These are phyloP conservation scores for Botrytis squamosa DNA, from an alignment of 2,329 filamentous ascomycete species.

Conservation along the genomic window DNA sequence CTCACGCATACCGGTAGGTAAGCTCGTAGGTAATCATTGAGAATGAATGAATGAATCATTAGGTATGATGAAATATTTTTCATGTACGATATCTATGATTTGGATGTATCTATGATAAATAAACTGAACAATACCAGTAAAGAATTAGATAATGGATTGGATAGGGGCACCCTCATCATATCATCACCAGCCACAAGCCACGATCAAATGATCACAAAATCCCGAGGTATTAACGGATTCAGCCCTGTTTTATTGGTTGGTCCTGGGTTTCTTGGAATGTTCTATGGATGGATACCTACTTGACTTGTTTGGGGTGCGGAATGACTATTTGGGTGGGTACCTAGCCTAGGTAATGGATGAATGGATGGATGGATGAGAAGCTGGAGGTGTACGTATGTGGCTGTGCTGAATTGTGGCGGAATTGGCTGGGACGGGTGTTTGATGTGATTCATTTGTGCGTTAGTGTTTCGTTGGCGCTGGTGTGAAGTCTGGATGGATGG, in stretches of 20 bases:
- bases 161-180: neutral
- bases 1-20: neutral
- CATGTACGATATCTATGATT: no score
- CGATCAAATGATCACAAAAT: neutral
- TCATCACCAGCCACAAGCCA: neutral
- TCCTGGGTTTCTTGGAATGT: neutral
- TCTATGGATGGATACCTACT: neutral
- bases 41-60: neutral
- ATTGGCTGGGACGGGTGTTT: no score
- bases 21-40: neutral
- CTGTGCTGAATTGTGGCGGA: neutral
- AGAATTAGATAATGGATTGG: neutral
- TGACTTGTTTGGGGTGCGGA: no score
- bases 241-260: constrained; percentile 1
- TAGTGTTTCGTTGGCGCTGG: neutral
- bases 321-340: no score
- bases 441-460: neutral
- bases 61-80: neutral
- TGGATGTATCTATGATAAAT: no score
- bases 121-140: neutral
- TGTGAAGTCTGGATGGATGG: neutral
- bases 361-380: no score
- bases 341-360: no score
- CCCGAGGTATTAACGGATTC: neutral
- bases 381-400: neutral